phyloP scores from a whole-genome alignment of 2,329 filamentous ascomycete genomes.

The Geoglossum cookeanum region DNA sequence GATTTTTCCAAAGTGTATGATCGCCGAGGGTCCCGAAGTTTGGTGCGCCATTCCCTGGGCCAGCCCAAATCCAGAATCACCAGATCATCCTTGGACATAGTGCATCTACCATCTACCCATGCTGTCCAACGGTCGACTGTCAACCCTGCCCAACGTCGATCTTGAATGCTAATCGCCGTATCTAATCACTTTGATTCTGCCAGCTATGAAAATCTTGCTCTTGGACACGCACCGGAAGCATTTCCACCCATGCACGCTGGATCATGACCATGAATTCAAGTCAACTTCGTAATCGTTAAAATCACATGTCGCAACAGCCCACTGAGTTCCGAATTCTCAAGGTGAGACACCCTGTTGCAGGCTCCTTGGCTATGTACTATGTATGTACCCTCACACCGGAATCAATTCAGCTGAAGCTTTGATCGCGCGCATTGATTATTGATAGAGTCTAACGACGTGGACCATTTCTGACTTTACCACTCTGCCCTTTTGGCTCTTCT shows the following conservation, averaged over 20 bases:
- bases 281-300: not conserved
- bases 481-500: constrained; percentile 30
- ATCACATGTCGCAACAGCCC: not conserved
- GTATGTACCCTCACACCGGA: not conserved
- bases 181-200: too few relatives aligned
- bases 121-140: not conserved
- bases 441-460: not conserved
- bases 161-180: not conserved
- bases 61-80: not conserved
- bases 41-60: not conserved
- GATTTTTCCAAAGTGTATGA: not conserved
- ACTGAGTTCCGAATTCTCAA: not conserved
- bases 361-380: too few relatives aligned
- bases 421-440: not conserved
- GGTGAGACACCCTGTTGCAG: not conserved
- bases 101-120: not conserved
- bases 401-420: not conserved
- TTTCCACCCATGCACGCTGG: not conserved
- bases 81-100: not conserved
- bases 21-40: not conserved
- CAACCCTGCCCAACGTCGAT: not conserved
- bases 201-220: not conserved
- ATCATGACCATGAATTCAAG: not conserved
- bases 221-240: not conserved
- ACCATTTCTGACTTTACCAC: constrained; percentile 10